Conservation (phyloP, 2,329 filamentous ascomycete species). For the Onygenales sp. region DNA sequence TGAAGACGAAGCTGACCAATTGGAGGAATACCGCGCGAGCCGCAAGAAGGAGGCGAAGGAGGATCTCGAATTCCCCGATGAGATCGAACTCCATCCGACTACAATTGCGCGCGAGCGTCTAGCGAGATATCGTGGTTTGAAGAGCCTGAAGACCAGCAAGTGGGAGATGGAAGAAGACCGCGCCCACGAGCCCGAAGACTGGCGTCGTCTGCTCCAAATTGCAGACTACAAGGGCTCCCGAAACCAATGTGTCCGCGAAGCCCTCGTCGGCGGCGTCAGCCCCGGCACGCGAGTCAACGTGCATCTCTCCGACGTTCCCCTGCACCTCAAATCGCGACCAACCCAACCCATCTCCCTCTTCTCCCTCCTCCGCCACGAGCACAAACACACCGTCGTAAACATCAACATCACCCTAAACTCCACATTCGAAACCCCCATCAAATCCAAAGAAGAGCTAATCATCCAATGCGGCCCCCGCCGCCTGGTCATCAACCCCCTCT, state of each 20-base stretch:
- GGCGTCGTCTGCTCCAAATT: conserved; percentile 75
- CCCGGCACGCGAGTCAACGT: conserved; percentile 77
- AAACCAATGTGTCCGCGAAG: conserved; percentile 67
- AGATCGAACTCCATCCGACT: conserved; percentile 86
- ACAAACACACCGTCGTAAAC: conserved; percentile 86
- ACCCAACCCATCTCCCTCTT: conserved; percentile 61
- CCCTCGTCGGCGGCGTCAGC: conserved; percentile 75
- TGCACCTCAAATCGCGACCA: conserved; percentile 40
- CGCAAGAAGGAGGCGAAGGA: conserved; percentile 76
- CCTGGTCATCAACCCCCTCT: conserved; percentile 80
- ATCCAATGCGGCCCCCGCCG: conserved; percentile 84
- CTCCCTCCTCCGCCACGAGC: conserved; percentile 84
- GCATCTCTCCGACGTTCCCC: conserved; percentile 55
- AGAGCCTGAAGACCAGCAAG: conserved; percentile 74
- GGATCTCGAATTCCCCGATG: conserved; percentile 91
- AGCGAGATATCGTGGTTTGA: conserved; percentile 78
- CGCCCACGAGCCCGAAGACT: conserved; percentile 80
- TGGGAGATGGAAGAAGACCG: conserved; percentile 88
- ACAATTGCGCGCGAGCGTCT: conserved; percentile 79
- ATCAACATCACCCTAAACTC: conserved; percentile 79
- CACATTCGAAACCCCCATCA: conserved; percentile 65
- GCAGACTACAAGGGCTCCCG: conserved; percentile 82
- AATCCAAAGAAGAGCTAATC: conserved; percentile 85
- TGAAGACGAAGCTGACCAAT: conserved; percentile 73
- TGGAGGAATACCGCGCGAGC: conserved; percentile 70